Base-by-base conservation (phyloP, 495 filamentous ascomycete species). In the Daldinia concentrica region DNA sequence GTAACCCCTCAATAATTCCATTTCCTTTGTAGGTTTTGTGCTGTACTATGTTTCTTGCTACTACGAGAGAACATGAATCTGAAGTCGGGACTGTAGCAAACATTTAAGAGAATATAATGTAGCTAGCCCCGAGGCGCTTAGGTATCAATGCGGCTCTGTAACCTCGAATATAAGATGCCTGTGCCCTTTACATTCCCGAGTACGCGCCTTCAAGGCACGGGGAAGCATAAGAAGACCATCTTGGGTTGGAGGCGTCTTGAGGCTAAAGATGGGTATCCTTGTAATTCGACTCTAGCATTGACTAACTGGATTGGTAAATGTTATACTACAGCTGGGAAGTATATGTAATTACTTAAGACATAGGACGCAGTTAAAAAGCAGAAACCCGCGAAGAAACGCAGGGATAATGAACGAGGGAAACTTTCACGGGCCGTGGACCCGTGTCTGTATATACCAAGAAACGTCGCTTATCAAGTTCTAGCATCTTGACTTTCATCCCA, bases 401-500 rank as follows among this genome's bases (percentile, higher is more conserved):
- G 11, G 22, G 17, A 22, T 22, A 48, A 48, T 48, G 19, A 12
- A 19, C 19, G 19, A 22, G 8, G 19, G 43, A 24, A 48, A 17
- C 11, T 59, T 58, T 27, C 32, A 11, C 64, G 70, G 70, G 22
- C 70, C 70, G 64, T 15, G 30, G 60, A 68, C 50, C 64, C 64
- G 64, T 19, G 55, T 54, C 12, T 30, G 50, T n/a, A 14, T 30
- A 17, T 19, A 48, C 19, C 43, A 48, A 48, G 43, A 48, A 48
- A 54, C 15, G 14, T 54, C 26, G 6, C 14, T 52, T 29, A 52
- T 52, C 50, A 4, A 52, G 24, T 48, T 48, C 6, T 48, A 48
- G 43, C 17, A 34, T 63, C 52, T 51, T 50, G 56, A n/a, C 48
- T 64, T 73, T 66, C 62, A 39, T 72, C 69, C 37, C 70, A 72